Conservation (phyloP, 768 basidiomycete species). For the Hericium rajendrae region DNA sequence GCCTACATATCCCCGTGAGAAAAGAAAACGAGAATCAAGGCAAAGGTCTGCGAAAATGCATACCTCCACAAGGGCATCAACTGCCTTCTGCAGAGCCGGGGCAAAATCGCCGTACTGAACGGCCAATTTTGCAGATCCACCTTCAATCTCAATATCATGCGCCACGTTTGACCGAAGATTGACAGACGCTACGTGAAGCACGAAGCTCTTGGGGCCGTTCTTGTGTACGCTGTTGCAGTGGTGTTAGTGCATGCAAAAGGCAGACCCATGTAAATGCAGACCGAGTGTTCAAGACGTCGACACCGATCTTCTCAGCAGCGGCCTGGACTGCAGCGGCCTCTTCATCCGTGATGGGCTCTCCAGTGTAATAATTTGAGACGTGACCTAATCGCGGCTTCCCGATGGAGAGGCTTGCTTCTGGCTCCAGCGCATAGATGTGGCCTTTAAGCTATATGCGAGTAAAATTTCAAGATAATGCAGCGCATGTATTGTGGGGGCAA, state of each 20-base stretch:
- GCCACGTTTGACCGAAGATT: conserved; percentile 28
- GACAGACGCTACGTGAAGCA: conserved; percentile 68
- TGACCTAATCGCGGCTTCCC: conserved; percentile 75
- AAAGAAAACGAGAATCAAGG: background rate
- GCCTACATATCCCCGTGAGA: conserved; percentile 35
- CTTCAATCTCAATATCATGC: conserved; percentile 38
- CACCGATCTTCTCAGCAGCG: conserved; percentile 62
- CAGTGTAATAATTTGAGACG: conserved; percentile 79
- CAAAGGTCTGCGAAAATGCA: background rate
- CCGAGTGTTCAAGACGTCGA: conserved; percentile 81
- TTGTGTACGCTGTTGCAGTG: conserved; percentile 51
- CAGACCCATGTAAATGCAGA: conserved; percentile 18
- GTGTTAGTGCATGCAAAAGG: background rate
- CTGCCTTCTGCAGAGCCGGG: conserved; percentile 41
- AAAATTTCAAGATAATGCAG: background rate
- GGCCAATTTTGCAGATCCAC: conserved; percentile 38
- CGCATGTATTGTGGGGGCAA: background rate
- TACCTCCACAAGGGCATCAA: conserved; percentile 52
- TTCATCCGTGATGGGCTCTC: conserved; percentile 58
- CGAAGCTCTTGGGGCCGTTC: conserved; percentile 49
- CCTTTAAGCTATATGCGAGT: conserved; percentile 44
- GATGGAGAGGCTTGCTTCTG: conserved; percentile 62
- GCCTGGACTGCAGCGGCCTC: conserved; percentile 72
- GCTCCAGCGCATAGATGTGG: conserved; percentile 60
- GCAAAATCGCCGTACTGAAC: conserved; percentile 75